A percentile compares a stretch with the other conserved stretches of the same genome.
These are phyloP conservation scores for Mortierella sp. DNA, from an alignment of 371 early-diverging fungal species.

Conservation along the genomic window DNA sequence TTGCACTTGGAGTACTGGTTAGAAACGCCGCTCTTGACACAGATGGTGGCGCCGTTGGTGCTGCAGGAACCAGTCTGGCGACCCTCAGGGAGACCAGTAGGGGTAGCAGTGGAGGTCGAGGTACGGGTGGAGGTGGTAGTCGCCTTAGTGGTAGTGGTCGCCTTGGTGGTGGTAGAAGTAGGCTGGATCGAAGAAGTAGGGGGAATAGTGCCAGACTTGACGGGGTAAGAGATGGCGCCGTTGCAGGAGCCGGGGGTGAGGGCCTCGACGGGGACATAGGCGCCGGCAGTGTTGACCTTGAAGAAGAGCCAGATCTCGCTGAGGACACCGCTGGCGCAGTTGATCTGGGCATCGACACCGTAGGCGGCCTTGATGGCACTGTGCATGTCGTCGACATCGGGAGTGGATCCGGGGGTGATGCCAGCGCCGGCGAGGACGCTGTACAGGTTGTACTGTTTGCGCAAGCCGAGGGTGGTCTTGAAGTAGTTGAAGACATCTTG, in stretches of 20 bases:
- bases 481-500: conserved; percentile 75
- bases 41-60: conserved; percentile 43
- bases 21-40: conserved; percentile 39
- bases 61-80: conserved; percentile 44
- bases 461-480: conserved; percentile 63
- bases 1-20: conserved; percentile 56
- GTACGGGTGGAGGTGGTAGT: conserved; percentile 18
- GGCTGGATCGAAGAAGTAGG: conserved; percentile 15
- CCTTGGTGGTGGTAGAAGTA: conserved; percentile 11
- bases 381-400: conserved; percentile 63
- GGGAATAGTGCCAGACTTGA: conserved; percentile 46
- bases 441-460: conserved; percentile 71
- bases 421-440: conserved; percentile 64
- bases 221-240: conserved; percentile 59
- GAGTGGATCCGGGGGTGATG: conserved; percentile 76
- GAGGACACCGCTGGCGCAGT: conserved; percentile 59
- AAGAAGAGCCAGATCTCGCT: conserved; percentile 59
- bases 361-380: conserved; percentile 64
- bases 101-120: neutral
- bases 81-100: conserved; percentile 35
- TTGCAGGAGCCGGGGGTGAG: conserved; percentile 57
- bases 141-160: no score
- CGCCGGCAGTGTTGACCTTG: conserved; percentile 33
- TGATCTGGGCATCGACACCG: conserved; percentile 63
- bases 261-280: conserved; percentile 37